Evolutionary conservation across 116 monocot species (phyloP).

Genomic region (Zostera marina): DNA sequence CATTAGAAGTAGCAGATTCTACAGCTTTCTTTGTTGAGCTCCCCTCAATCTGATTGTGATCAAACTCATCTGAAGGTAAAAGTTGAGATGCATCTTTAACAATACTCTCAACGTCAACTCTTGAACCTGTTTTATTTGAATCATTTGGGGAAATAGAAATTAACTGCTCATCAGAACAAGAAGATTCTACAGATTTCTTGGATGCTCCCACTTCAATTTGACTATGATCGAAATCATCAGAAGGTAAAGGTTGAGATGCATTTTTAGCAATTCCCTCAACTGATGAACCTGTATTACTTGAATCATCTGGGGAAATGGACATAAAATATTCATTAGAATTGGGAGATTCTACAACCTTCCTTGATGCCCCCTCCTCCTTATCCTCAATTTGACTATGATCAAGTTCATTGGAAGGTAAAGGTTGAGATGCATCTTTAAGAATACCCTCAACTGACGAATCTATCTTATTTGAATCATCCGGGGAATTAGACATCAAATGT

Average conservation of each 20-base stretch:
- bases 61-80: neutral
- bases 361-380: conserved; percentile 1
- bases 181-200: neutral
- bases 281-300: neutral
- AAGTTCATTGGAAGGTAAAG: neutral
- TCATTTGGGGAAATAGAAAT: no score
- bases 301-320: neutral
- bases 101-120: no score
- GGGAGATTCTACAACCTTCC: neutral
- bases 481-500: neutral
- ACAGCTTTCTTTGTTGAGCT: no score
- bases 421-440: neutral
- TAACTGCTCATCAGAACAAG: neutral
- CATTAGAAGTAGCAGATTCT: no score
- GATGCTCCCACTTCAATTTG: neutral
- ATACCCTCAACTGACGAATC: neutral
- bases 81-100: neutral
- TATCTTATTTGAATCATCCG: neutral
- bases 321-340: neutral
- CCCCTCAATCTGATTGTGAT: no score
- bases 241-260: no score
- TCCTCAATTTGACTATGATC: neutral
- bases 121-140: no score
- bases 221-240: neutral
- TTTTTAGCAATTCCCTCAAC: neutral